Percentiles rank a stretch among this genome's conserved stretches.
phyloP scores from a whole-genome alignment of 371 early-diverging fungal species.

The Apophysomyces ossiformis region DNA sequence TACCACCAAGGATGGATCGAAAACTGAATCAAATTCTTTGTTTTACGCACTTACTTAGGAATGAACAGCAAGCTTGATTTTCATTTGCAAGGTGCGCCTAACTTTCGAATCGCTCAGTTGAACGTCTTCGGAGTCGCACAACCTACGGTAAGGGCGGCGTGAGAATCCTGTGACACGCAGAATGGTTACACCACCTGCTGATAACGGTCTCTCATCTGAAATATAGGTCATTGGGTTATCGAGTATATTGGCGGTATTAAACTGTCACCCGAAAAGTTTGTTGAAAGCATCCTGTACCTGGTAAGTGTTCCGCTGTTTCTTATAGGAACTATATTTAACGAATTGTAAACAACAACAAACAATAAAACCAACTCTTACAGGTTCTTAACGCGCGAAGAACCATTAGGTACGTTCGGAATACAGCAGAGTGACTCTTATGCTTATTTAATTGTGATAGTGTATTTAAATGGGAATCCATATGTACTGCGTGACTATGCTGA shows the following conservation, averaged over 20 bases:
- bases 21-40: too few relatives aligned
- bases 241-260: constrained; percentile 65
- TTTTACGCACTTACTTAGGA: constrained; percentile 26
- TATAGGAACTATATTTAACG: neutral
- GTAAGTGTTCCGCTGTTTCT: constrained; percentile 22
- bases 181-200: neutral
- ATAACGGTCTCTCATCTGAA: neutral
- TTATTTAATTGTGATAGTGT: constrained; percentile 37
- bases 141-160: constrained; percentile 54
- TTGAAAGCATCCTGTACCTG: constrained; percentile 43
- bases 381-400: constrained; percentile 78
- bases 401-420: constrained; percentile 45
- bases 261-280: constrained; percentile 53
- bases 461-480: constrained; percentile 68
- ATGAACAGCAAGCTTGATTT: constrained; percentile 65
- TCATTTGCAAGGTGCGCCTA: constrained; percentile 73
- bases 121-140: constrained; percentile 76
- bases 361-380: constrained; percentile 28
- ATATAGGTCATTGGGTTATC: constrained; percentile 59
- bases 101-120: constrained; percentile 68
- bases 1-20: too few relatives aligned
- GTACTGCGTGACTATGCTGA: constrained; percentile 67
- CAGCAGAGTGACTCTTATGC: neutral
- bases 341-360: too few relatives aligned
- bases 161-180: constrained; percentile 6